phyloP scores from a whole-genome alignment of 148 eudicot species.

The Amaranthus cruentus region DNA sequence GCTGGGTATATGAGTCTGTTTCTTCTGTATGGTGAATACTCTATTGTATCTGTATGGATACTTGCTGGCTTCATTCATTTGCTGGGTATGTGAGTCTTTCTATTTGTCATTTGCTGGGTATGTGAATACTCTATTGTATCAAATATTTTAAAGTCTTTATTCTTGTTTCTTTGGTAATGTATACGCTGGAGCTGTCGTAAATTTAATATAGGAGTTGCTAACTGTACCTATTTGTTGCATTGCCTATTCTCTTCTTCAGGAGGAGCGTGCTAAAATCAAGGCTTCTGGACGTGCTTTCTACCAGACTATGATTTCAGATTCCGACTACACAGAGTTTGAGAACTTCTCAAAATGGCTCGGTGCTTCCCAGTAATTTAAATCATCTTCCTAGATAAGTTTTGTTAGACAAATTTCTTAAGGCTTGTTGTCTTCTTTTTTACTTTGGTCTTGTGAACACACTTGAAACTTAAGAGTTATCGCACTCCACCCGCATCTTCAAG shows the following conservation, averaged over 20 bases:
- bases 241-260: constrained; percentile 13
- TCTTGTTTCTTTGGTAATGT: too few species aligned
- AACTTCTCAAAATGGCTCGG: constrained; percentile 44
- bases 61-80: too few species aligned
- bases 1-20: neutral
- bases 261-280: constrained; percentile 28
- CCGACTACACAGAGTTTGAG: constrained; percentile 42
- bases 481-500: too few species aligned
- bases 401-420: constrained; percentile 13
- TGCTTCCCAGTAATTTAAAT: constrained; percentile 31
- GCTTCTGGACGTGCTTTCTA: constrained; percentile 36
- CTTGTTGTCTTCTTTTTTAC: neutral
- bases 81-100: too few species aligned
- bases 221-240: constrained; percentile 4
- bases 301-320: constrained; percentile 42
- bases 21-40: neutral
- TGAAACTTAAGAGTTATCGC: neutral
- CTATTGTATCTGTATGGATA: neutral
- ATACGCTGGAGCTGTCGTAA: too few species aligned
- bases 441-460: constrained; percentile 6
- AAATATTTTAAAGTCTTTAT: too few species aligned
- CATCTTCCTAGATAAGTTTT: constrained; percentile 2
- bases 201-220: neutral
- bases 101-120: too few species aligned
- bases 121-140: too few species aligned